phyloP scores from a whole-genome alignment of 148 eudicot species.

The Heliamphora exappendiculata region DNA sequence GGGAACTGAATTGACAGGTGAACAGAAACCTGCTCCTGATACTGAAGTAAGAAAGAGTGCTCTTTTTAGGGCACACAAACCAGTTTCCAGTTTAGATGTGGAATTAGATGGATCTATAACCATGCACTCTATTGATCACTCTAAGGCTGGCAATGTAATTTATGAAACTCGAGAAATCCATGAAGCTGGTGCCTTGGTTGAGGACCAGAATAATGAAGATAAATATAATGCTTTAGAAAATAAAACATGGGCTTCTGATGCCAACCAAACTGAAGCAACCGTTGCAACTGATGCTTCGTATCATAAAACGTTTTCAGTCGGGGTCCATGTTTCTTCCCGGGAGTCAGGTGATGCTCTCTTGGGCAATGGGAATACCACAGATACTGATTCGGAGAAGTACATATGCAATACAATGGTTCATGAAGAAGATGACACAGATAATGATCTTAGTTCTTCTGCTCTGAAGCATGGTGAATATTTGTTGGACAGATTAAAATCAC shows the following conservation, averaged over 20 bases:
- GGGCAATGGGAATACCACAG: conserved; percentile 16
- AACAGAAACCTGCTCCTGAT: conserved; percentile 25
- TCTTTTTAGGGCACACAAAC: conserved; percentile 17
- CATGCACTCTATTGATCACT: conserved; percentile 18
- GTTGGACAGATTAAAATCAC: conserved; percentile 52
- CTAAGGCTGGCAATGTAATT: conserved; percentile 21
- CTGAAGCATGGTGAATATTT: conserved; percentile 48
- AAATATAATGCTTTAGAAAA: conserved; percentile 12
- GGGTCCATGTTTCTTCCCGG: conserved; percentile 17
- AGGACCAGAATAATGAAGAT: conserved; percentile 22
- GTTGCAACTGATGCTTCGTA: conserved; percentile 13
- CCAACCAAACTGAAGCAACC: conserved; percentile 14
- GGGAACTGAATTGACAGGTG: conserved; percentile 30
- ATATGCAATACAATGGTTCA: conserved; percentile 18
- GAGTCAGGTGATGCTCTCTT: conserved; percentile 14
- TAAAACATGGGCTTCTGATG: conserved; percentile 12
- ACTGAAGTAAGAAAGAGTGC: conserved; percentile 24
- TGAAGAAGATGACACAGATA: conserved; percentile 23
- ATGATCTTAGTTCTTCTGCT: conserved; percentile 42
- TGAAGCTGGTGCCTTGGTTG: conserved; percentile 18
- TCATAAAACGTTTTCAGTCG: conserved; percentile 19
- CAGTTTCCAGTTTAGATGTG: conserved; percentile 16
- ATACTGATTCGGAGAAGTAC: conserved; percentile 22
- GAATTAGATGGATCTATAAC: conserved; percentile 15
- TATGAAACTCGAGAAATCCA: conserved; percentile 13